Conservation (phyloP, 805 yeast genomes). For the Teunomyces lycoperdinae region DNA sequence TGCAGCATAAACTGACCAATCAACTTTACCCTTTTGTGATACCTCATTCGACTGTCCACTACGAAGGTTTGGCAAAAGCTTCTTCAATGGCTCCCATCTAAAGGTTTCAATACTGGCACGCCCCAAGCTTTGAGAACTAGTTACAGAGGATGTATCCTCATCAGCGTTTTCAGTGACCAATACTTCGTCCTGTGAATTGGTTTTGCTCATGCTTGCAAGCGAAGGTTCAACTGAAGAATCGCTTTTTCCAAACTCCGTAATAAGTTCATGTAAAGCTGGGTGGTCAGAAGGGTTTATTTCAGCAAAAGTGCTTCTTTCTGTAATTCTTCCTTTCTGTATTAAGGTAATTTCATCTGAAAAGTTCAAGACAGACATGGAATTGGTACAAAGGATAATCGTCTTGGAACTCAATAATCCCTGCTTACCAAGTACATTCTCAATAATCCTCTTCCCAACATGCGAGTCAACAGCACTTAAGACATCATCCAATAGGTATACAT, state of each 20-base stretch:
- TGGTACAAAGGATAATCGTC: conserved; percentile 26
- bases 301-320: conserved; percentile 12
- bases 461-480: conserved; percentile 27
- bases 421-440: conserved; percentile 21
- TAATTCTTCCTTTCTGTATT: conserved; percentile 18
- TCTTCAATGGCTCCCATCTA: conserved; percentile 36
- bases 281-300: conserved; percentile 15
- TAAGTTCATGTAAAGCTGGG: conserved; percentile 30
- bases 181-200: neutral
- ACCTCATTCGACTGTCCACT: conserved; percentile 37
- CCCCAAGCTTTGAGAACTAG: conserved; percentile 3
- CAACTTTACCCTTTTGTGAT: conserved; percentile 19
- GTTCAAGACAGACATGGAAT: conserved; percentile 22
- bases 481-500: conserved; percentile 25
- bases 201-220: conserved; percentile 7
- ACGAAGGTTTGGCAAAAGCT: conserved; percentile 25
- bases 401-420: conserved; percentile 22
- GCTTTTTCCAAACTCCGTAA: conserved; percentile 34
- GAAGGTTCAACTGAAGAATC: conserved; percentile 7
- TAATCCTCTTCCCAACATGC: conserved; percentile 27
- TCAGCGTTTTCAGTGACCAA: neutral
- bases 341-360: conserved; percentile 19
- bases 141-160: neutral
- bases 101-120: conserved; percentile 55
- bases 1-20: conserved; percentile 21